Percentiles rank a stretch among this genome's conserved stretches.
Conservation (phyloP, 176 grass and related monocot species). For the Urochloa ruziziensis region DNA sequence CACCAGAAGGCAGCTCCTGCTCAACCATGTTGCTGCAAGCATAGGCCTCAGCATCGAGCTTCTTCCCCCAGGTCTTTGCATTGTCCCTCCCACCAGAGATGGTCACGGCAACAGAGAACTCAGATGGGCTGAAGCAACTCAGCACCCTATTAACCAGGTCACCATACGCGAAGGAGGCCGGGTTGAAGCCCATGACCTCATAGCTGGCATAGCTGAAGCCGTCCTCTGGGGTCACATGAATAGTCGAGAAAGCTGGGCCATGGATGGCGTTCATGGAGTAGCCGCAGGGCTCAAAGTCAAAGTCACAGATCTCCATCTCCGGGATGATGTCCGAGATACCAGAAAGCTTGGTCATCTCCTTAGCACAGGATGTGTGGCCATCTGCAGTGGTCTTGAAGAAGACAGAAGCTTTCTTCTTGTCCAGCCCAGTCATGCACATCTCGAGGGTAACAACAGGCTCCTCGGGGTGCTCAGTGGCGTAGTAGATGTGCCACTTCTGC, state of each 20-base stretch:
- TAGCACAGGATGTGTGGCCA: conserved; percentile 31
- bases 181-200: conserved; percentile 54
- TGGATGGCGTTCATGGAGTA: conserved; percentile 60
- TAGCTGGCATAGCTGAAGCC: conserved; percentile 63
- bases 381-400: conserved; percentile 50
- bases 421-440: conserved; percentile 58
- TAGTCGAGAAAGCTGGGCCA: conserved; percentile 44
- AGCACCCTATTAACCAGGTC: conserved; percentile 49
- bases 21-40: conserved; percentile 42
- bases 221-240: conserved; percentile 58
- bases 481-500: conserved; percentile 54
- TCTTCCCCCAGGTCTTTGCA: conserved; percentile 29
- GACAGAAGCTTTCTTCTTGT: conserved; percentile 39
- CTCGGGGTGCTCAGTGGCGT: conserved; percentile 39
- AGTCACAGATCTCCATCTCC: conserved; percentile 57
- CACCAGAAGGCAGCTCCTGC: conserved; percentile 37
- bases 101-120: conserved; percentile 52
- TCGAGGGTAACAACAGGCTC: conserved; percentile 41
- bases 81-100: conserved; percentile 23
- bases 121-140: conserved; percentile 39
- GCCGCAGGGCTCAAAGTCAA: conserved; percentile 50
- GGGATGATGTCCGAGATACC: conserved; percentile 48
- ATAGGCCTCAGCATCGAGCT: conserved; percentile 27
- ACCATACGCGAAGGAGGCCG: background rate
- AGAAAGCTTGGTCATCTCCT: conserved; percentile 59